A percentile compares a stretch with the other conserved stretches of the same genome.
Conservation (phyloP, 148 eudicot genomes). For the Persicaria maculosa region DNA sequence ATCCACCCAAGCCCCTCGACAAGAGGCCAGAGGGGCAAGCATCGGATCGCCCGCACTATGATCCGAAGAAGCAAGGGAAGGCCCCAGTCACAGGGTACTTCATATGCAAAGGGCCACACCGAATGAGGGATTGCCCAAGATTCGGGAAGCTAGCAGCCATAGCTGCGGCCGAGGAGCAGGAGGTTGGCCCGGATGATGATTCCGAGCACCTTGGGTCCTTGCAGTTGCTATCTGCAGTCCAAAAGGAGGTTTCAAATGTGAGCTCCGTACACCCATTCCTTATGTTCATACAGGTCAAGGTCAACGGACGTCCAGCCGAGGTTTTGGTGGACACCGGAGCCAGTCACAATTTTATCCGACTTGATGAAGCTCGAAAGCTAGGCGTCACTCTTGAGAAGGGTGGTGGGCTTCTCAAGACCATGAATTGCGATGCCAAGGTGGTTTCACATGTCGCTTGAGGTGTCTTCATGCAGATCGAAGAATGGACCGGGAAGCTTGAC, state of each 20-base stretch:
- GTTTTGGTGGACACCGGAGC: not conserved
- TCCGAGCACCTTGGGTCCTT: not conserved
- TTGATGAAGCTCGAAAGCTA: not conserved
- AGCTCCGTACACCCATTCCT: too few species aligned
- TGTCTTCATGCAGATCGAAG: not conserved
- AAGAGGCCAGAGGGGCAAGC: not conserved
- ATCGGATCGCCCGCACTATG: not conserved
- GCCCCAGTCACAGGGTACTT: not conserved
- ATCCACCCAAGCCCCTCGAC: too few species aligned
- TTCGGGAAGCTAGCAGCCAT: not conserved
- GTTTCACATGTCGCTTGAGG: not conserved
- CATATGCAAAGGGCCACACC: not conserved
- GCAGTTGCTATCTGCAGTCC: not conserved
- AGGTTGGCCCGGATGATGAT: not conserved
- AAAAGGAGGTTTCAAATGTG: not conserved
- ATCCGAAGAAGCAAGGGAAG: not conserved
- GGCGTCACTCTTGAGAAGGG: not conserved
- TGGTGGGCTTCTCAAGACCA: not conserved
- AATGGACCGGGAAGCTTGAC: not conserved
- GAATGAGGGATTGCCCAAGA: not conserved
- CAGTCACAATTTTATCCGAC: conserved; percentile 8
- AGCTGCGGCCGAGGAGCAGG: not conserved
- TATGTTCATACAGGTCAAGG: not conserved
- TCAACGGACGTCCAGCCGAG: not conserved
- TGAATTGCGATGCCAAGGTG: not conserved